Evolutionary conservation across 208 protist genomes (phyloP), one percentile per base, ranked within the genome.

Genomic region (Trypanosoma caninum): DNA sequence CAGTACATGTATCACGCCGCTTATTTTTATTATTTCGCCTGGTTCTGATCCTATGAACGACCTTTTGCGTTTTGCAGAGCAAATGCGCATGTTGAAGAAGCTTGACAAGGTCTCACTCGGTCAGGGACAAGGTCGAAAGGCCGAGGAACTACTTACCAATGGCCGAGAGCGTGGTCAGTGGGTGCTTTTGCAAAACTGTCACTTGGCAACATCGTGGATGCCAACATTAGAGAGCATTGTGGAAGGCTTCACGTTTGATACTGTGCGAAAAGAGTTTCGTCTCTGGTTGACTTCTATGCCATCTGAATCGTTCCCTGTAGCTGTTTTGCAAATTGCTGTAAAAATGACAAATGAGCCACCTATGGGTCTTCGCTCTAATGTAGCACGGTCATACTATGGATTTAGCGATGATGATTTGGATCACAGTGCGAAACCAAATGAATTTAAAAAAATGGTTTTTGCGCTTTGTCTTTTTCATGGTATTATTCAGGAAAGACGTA

Each of bases 261-360:
- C 88, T 27, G 89, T 98, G 18, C 94, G 98, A 78, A 96, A 92
- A 60, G 93, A 99, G 64, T 99, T 99, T 75, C 82, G 98, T 3
- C 71, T 99, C 30, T 99, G 98, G 97, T 82, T 99, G 13, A 99
- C 98, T 14, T 97, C 95, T 18, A 98, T 99, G 94, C 98, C 98
- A 11, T 94, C 89, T 16, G 44, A 74, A 20, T 80, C 72, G 13
- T 99, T 99, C 83, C 98, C 98, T n/a, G 97, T 99, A 18, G 72
- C 95, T 7, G 97, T 99, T 64, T 76, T 99, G 72, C 97, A 99
- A 72, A 97, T 94, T 45, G 80, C 95, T 20, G 88, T 99, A 54
- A 99, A 99, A 83, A 98, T 99, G 91, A 99, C 98, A 22, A 98
- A 99, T 72, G 98, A 99, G 79, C 98, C 98, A n/a, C 98, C 98